These are phyloP conservation scores for Sphaerosporella brunnea DNA, from an alignment of 495 filamentous ascomycete genomes.

Conservation along the genomic window DNA sequence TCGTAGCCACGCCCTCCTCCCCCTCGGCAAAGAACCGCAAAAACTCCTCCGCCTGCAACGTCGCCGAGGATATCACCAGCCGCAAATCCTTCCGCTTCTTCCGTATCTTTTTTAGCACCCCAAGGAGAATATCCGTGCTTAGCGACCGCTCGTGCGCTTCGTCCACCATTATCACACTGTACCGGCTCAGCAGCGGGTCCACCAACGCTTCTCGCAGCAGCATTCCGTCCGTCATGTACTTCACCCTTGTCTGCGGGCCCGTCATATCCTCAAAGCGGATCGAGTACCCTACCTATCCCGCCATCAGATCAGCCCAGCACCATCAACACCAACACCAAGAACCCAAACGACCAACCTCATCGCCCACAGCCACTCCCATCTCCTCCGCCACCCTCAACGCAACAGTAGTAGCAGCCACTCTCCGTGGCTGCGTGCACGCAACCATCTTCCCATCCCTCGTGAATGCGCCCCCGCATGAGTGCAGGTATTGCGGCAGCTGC, in stretches of 20 bases:
- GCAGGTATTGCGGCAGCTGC: constrained; percentile 72
- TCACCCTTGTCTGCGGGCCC: constrained; percentile 73
- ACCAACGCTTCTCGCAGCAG: constrained; percentile 85
- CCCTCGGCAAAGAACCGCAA: constrained; percentile 54
- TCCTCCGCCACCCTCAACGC: constrained; percentile 84
- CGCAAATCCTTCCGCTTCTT: constrained; percentile 66
- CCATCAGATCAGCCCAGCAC: neutral
- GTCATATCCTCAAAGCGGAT: constrained; percentile 94
- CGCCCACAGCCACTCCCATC: constrained; percentile 73
- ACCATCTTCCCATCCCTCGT: constrained; percentile 63
- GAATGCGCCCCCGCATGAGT: constrained; percentile 69
- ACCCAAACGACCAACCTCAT: constrained; percentile 36
- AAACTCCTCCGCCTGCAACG: constrained; percentile 80
- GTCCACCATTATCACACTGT: constrained; percentile 96
- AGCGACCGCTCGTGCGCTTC: constrained; percentile 94
- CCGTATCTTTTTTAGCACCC: constrained; percentile 83
- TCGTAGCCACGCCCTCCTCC: constrained; percentile 38
- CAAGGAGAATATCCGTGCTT: constrained; percentile 83
- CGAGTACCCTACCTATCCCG: constrained; percentile 59
- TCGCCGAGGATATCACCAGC: constrained; percentile 87
- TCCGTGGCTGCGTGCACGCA: constrained; percentile 79
- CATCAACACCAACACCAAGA: neutral
- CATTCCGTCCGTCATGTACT: constrained; percentile 92
- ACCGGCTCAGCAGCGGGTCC: constrained; percentile 78
- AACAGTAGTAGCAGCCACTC: constrained; percentile 85